phyloP scores from a whole-genome alignment of 2,329 filamentous ascomycete genomes.

The Nigrospora sphaerica region DNA sequence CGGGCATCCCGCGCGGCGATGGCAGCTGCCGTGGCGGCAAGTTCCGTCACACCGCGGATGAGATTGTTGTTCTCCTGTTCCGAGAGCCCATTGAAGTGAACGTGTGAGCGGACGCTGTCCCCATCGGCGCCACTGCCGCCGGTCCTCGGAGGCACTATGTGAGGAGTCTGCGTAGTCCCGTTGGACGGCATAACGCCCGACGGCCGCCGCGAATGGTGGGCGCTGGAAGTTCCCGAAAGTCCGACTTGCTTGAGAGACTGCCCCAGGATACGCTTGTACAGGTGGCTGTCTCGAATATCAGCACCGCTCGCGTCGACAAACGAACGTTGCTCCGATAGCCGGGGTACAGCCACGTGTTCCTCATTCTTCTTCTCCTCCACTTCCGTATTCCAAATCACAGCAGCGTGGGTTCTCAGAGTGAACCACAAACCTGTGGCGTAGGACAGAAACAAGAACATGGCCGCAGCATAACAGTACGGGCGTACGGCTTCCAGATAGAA shows the following conservation, averaged over 20 bases:
- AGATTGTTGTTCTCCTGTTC: slow-evolving; percentile 76
- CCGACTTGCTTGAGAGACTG: slow-evolving; percentile 84
- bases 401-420: slow-evolving; percentile 89
- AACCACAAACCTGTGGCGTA: slow-evolving; percentile 95
- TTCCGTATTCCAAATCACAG: slow-evolving; percentile 93
- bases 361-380: slow-evolving; percentile 67
- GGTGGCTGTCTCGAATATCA: slow-evolving; percentile 77
- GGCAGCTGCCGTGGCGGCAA: slow-evolving; percentile 84
- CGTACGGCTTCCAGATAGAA: slow-evolving; percentile 89
- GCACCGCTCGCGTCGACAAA: slow-evolving; percentile 42
- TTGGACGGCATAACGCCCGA: slow-evolving; percentile 26
- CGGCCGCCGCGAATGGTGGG: slow-evolving; percentile 18
- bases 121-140: slow-evolving; percentile 33
- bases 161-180: slow-evolving; percentile 46
- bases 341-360: slow-evolving; percentile 28
- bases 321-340: slow-evolving; percentile 27
- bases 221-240: slow-evolving; percentile 43
- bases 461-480: slow-evolving; percentile 88
- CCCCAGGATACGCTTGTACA: slow-evolving; percentile 89
- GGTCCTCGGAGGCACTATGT: slow-evolving; percentile 69
- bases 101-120: slow-evolving; percentile 30
- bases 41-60: slow-evolving; percentile 82
- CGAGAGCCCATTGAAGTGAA: slow-evolving; percentile 63
- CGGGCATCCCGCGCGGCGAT: slow-evolving; percentile 74
- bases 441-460: slow-evolving; percentile 78